These are phyloP conservation scores for Magnusiomyces fungicola DNA, from an alignment of 1,139 yeast genomes.

Conservation along the genomic window DNA sequence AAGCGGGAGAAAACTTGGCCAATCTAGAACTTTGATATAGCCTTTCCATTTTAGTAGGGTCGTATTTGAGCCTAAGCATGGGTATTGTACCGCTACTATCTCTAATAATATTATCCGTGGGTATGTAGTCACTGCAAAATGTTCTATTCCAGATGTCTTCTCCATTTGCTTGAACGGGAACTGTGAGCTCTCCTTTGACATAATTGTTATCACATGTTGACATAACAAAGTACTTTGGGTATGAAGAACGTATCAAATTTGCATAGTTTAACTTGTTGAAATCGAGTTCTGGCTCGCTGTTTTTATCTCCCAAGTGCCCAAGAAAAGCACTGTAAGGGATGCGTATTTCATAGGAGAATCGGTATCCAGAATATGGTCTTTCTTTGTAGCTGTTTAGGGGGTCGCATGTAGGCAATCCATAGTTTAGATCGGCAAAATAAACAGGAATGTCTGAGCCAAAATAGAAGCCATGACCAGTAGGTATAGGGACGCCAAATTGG, in stretches of 20 bases:
- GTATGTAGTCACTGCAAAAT: slow-evolving; percentile 3
- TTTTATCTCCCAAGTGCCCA: not conserved
- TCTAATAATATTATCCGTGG: not conserved
- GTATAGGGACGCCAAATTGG: not conserved
- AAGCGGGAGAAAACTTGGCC: not conserved
- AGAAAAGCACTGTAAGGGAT: not conserved
- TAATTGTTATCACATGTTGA: slow-evolving; percentile 2
- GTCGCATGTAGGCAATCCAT: slow-evolving; percentile 5
- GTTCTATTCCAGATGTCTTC: slow-evolving; percentile 4
- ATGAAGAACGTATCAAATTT: not conserved
- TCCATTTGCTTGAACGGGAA: not conserved
- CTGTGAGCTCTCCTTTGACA: not conserved
- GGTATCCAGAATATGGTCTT: not conserved
- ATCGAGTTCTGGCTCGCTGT: not conserved
- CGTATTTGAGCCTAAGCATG: not conserved
- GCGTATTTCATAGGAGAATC: not conserved
- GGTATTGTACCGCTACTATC: not conserved
- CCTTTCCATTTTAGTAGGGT: not conserved
- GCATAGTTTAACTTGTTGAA: not conserved
- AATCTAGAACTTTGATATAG: not conserved
- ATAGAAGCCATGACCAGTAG: not conserved
- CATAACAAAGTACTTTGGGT: slow-evolving; percentile 2
- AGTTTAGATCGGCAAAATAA: not conserved
- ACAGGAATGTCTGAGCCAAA: not conserved
- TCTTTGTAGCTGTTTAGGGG: not conserved